phyloP scores from a whole-genome alignment of 306 rosid species.

The Prunus mongolica region DNA sequence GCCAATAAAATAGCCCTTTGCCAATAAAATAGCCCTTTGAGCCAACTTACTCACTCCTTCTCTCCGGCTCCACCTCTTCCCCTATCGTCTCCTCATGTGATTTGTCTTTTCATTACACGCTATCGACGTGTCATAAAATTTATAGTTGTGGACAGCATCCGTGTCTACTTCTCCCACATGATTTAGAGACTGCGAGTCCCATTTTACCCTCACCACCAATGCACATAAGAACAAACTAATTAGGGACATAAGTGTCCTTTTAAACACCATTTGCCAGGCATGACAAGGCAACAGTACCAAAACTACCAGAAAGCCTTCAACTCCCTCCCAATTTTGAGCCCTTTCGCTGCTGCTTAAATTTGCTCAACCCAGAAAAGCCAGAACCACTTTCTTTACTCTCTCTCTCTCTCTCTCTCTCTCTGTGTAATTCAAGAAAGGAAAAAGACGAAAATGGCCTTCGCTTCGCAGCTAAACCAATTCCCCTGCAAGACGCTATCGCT shows the following conservation, averaged over 20 bases:
- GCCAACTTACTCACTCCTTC: not conserved
- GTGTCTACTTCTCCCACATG: not conserved
- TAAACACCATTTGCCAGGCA: not conserved
- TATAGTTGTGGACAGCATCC: not conserved
- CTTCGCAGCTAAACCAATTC: slow-evolving; percentile 45
- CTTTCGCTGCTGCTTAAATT: not conserved
- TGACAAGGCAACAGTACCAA: not conserved
- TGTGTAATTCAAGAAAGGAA: not conserved
- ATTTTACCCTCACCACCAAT: not conserved
- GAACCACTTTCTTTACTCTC: not conserved
- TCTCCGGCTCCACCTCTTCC: not conserved
- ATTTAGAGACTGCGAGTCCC: not conserved
- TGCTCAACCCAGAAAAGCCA: not conserved
- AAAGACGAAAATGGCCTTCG: slow-evolving; percentile 45
- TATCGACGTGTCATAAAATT: not conserved
- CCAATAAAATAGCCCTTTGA: not conserved
- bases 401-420: not conserved
- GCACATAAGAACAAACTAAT: not conserved
- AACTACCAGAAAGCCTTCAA: not conserved
- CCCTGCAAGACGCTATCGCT: slow-evolving; percentile 37
- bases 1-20: not conserved
- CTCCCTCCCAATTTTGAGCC: not conserved
- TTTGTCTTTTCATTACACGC: not conserved
- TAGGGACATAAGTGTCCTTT: not conserved
- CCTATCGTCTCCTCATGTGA: not conserved